Conservation (phyloP, 1,284 basidiomycete species). For the Ustilago trichophora region DNA sequence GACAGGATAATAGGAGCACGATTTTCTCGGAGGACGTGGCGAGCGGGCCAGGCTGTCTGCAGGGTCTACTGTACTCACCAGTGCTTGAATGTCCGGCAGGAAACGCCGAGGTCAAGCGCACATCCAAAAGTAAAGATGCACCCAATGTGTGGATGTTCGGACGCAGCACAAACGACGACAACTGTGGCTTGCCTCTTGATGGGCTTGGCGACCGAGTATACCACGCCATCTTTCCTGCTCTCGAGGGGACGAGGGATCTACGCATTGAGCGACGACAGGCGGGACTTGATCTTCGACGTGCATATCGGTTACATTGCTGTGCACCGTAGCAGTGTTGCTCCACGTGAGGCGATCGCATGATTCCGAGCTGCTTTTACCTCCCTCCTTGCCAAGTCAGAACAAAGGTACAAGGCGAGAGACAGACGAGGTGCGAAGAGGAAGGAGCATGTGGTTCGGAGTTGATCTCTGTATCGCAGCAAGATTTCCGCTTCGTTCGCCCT, state of each 20-base stretch:
- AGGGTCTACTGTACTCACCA: no score
- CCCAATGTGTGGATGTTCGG: background rate
- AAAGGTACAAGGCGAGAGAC: no score
- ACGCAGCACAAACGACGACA: background rate
- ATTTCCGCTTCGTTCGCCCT: no score
- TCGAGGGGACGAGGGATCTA: background rate
- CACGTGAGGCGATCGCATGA: constrained; percentile 18
- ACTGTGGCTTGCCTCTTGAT: no score
- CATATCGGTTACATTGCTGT: constrained; percentile 1
- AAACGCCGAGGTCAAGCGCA: background rate
- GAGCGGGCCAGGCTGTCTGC: no score
- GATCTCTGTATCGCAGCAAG: no score
- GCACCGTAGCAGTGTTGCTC: constrained; percentile 5
- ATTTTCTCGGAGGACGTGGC: no score
- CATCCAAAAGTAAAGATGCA: no score
- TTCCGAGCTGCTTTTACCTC: constrained; percentile 6
- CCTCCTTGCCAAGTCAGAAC: no score
- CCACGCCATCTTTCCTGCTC: background rate
- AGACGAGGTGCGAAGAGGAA: background rate
- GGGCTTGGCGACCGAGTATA: constrained; percentile 3
- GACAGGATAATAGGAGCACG: no score
- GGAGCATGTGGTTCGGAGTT: constrained; percentile 1
- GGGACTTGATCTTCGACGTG: constrained; percentile 17
- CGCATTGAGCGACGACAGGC: constrained; percentile 5
- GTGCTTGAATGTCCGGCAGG: no score